These are phyloP conservation scores for Metschnikowia santaceciliae DNA, from an alignment of 805 yeast genomes.

Conservation along the genomic window DNA sequence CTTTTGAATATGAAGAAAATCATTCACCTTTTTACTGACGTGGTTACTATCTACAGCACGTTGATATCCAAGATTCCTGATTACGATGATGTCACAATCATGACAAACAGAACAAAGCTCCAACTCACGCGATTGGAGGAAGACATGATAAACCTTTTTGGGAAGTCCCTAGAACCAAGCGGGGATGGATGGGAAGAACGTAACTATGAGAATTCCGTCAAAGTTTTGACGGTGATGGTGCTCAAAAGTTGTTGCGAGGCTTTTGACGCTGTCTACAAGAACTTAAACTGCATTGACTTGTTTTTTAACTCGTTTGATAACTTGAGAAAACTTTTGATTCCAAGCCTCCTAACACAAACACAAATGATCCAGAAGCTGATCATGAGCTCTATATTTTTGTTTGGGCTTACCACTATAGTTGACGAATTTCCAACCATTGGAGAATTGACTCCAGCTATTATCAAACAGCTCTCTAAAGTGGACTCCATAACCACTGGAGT, in stretches of 20 bases:
- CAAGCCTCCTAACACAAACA: conserved; percentile 33
- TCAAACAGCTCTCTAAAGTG: conserved; percentile 30
- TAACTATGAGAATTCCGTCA: conserved; percentile 23
- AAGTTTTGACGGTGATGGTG: conserved; percentile 17
- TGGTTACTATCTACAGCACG: conserved; percentile 38
- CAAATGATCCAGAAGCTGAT: conserved; percentile 24
- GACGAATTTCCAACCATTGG: conserved; percentile 23
- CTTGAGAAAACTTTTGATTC: conserved; percentile 34
- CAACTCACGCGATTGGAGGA: conserved; percentile 26
- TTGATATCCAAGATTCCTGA: conserved; percentile 36
- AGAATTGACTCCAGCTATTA: conserved; percentile 20
- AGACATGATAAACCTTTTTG: conserved; percentile 29
- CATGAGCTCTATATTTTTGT: conserved; percentile 24
- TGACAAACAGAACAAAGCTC: conserved; percentile 23
- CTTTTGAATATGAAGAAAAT: conserved; percentile 28
- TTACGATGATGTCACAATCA: conserved; percentile 38
- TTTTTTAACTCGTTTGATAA: conserved; percentile 38
- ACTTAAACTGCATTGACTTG: conserved; percentile 33
- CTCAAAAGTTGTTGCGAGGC: conserved; percentile 11
- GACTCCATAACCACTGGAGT: conserved; percentile 38
- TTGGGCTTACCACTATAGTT: conserved; percentile 28
- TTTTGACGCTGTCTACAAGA: conserved; percentile 19
- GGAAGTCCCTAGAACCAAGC: conserved; percentile 9
- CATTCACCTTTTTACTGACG: conserved; percentile 35
- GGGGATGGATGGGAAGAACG: conserved; percentile 25